Evolutionary conservation across 169 alveolate species (phyloP), one percentile per base, ranked within the genome.

Genomic region (Plasmodium vinckei): DNA sequence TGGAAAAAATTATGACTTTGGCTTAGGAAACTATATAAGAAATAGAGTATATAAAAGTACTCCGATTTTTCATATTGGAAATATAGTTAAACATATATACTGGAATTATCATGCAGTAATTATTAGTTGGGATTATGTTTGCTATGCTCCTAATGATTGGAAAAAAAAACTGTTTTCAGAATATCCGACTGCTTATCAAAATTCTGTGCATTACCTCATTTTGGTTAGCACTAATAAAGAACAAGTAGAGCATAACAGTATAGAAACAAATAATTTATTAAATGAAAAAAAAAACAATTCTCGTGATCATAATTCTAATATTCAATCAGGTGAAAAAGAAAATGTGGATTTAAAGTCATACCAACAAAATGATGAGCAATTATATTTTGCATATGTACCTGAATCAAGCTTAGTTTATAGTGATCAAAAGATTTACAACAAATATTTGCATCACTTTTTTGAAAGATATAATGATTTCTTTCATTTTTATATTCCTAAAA

Each of bases 401-500:
- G 91, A 86, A 63, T 69, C 91, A 53, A 86, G 91, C 60, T 70
- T 86, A 39, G 75, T 59, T 17, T 86, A 86, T 61, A 65, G 91
- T 46, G 75, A 86, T n/a, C 25, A 86, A 47, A 86, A 69, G 73
- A 44, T 86, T 46, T 86, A 86, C 53, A 86, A 49, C 39, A 87
- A 86, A 71, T 54, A 86, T 69, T 86, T 86, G 49, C 47, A 72
- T 9, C 77, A 86, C 1, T 86, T 86, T 86, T 86, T 86, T 72
- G 91, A 86, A 51, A 72, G 69, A 63, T 86, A 70, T 53, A 86
- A 86, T 27, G 17, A 61, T 27, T 86, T 60, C 71, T 86, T 86
- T 71, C 91, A 86, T 86, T 86, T 86, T 21, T 86, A 86, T 53
- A 86, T 86, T 47, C 91, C 91, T 9, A 86, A 86, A 86, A 86